These are phyloP conservation scores for Bimuria novae-zelandiae DNA, from an alignment of 2,329 filamentous ascomycete genomes.

Conservation along the genomic window DNA sequence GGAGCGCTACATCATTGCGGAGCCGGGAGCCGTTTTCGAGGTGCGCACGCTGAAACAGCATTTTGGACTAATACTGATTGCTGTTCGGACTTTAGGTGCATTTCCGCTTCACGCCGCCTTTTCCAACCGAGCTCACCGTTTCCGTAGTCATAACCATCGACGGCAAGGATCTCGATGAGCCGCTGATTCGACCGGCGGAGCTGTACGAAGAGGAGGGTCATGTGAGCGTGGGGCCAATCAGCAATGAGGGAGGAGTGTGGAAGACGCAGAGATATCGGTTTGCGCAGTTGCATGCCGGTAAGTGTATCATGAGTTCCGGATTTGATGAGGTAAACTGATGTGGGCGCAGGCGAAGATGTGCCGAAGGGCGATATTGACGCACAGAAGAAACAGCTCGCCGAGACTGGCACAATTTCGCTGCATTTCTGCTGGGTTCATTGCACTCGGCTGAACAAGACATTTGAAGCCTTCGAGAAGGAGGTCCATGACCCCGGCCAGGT, in stretches of 20 bases:
- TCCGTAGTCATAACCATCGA: conserved; percentile 21
- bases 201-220: conserved; percentile 8
- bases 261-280: conserved; percentile 21
- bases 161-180: conserved; percentile 17
- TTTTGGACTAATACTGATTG: conserved; percentile 12
- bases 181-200: conserved; percentile 9
- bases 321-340: background rate
- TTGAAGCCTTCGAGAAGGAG: conserved; percentile 10
- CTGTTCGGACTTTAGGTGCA: conserved; percentile 6
- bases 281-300: conserved; percentile 14
- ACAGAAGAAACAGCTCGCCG: conserved; percentile 4
- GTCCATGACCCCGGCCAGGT: conserved; percentile 22
- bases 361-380: background rate
- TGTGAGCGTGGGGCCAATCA: conserved; percentile 10
- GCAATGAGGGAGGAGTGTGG: conserved; percentile 4
- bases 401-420: conserved; percentile 21
- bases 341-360: conserved; percentile 5
- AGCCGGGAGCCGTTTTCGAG: conserved; percentile 26
- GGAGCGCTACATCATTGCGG: conserved; percentile 35
- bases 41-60: too few species aligned
- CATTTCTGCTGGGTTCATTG: conserved; percentile 17
- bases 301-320: conserved; percentile 1
- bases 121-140: conserved; percentile 15
- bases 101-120: conserved; percentile 15
- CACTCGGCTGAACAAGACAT: background rate